phyloP scores from a whole-genome alignment of 495 filamentous ascomycete species.

The Penicillium goetzii region DNA sequence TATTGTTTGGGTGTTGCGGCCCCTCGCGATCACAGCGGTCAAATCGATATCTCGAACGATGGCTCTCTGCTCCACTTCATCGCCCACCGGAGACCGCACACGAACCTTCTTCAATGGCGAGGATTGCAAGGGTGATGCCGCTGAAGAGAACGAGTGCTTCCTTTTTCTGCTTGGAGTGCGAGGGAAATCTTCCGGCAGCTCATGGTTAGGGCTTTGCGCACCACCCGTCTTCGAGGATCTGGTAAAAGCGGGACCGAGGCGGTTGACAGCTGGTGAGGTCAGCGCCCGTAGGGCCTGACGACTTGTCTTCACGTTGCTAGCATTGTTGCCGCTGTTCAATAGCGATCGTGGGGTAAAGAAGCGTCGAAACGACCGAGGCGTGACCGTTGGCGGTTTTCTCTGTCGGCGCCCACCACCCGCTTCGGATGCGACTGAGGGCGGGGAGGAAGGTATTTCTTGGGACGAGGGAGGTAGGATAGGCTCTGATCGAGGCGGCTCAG shows the following conservation, averaged over 20 bases:
- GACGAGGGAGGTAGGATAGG: constrained; percentile 42
- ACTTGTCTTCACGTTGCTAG: constrained; percentile 53
- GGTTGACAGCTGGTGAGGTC: constrained; percentile 64
- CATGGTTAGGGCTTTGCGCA: constrained; percentile 33
- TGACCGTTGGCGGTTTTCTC: constrained; percentile 61
- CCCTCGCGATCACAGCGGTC: constrained; percentile 10
- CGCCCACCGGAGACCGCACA: constrained; percentile 35
- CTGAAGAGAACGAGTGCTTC: constrained; percentile 50
- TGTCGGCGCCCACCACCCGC: constrained; percentile 44
- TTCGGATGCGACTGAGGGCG: constrained; percentile 52
- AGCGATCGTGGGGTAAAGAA: constrained; percentile 79
- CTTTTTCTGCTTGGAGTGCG: constrained; percentile 49
- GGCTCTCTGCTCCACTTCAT: constrained; percentile 40
- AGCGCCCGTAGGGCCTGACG: constrained; percentile 72
- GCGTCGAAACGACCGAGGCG: constrained; percentile 71
- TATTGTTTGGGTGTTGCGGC: constrained; percentile 16
- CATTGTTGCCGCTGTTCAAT: constrained; percentile 46
- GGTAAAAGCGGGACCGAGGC: constrained; percentile 53
- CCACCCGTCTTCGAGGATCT: constrained; percentile 43
- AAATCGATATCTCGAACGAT: constrained; percentile 40
- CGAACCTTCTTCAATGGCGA: constrained; percentile 56
- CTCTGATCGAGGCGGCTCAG: constrained; percentile 48
- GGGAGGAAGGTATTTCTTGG: constrained; percentile 50
- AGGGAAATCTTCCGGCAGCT: constrained; percentile 34
- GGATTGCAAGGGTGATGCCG: constrained; percentile 57